Evolutionary conservation across 2,329 filamentous ascomycete genomes (phyloP).

Genomic region (Colletotrichum viniferum): DNA sequence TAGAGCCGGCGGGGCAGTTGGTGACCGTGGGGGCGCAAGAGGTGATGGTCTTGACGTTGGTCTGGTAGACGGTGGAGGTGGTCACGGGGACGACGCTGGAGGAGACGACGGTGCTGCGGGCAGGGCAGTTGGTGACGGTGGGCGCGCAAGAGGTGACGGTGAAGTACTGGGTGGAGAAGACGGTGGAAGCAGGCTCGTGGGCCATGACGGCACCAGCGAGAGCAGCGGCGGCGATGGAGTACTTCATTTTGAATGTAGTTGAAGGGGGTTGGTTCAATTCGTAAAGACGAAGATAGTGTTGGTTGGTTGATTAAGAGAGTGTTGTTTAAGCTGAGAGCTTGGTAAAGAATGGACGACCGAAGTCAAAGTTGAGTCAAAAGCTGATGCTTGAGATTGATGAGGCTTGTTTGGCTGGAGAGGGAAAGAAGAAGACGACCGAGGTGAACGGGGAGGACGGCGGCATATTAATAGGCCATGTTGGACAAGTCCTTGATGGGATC

Average conservation of each 20-base stretch:
- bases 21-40: slow-evolving; percentile 64
- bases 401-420: slow-evolving; percentile 50
- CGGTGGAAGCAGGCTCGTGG: slow-evolving; percentile 40
- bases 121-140: slow-evolving; percentile 53
- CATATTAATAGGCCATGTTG: slow-evolving; percentile 50
- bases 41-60: slow-evolving; percentile 65
- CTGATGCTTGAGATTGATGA: slow-evolving; percentile 36
- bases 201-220: slow-evolving; percentile 48
- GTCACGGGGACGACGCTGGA: slow-evolving; percentile 37
- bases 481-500: slow-evolving; percentile 14
- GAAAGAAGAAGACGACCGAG: slow-evolving; percentile 28
- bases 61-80: slow-evolving; percentile 59
- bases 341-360: slow-evolving; percentile 64
- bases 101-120: slow-evolving; percentile 44
- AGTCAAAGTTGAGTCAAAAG: slow-evolving; percentile 52
- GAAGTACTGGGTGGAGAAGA: slow-evolving; percentile 61
- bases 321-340: slow-evolving; percentile 35
- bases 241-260: slow-evolving; percentile 64
- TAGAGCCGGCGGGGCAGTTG: slow-evolving; percentile 60
- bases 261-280: slow-evolving; percentile 26
- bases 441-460: slow-evolving; percentile 35
- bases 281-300: slow-evolving; percentile 30
- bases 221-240: slow-evolving; percentile 56
- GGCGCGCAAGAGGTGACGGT: slow-evolving; percentile 61
- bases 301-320: slow-evolving; percentile 30